Evolutionary conservation across 495 filamentous ascomycete genomes (phyloP).

Genomic region (Aspergillus egyptiacus): DNA sequence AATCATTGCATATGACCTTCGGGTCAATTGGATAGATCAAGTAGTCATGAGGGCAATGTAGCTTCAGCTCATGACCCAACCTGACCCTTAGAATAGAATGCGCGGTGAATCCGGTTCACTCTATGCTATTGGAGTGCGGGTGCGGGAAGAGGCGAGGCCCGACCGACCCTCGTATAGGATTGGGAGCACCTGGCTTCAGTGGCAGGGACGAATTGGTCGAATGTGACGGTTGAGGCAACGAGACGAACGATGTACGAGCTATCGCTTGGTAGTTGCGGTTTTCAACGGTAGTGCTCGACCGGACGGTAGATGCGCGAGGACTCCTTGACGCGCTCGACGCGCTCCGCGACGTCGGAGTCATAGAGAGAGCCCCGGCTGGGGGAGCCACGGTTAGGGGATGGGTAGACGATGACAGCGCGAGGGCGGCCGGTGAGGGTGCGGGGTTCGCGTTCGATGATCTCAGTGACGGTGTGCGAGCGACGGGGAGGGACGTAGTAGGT

Average conservation of each 20-base stretch:
- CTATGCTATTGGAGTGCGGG: no score
- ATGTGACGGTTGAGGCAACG: background rate
- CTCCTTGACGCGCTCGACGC: constrained; percentile 31
- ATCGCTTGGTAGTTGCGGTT: background rate
- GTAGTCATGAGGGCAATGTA: constrained; percentile 1
- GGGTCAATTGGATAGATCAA: background rate
- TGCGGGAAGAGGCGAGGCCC: background rate
- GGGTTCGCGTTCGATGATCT: constrained; percentile 39
- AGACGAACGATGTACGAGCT: no score
- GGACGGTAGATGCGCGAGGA: constrained; percentile 27
- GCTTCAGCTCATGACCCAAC: constrained; percentile 1
- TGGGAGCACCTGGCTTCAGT: constrained; percentile 8
- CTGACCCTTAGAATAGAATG: constrained; percentile 5
- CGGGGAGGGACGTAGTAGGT: constrained; percentile 36
- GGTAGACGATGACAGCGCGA: constrained; percentile 35
- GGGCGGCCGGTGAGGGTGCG: constrained; percentile 22
- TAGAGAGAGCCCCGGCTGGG: constrained; percentile 42
- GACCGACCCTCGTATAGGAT: background rate
- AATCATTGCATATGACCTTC: background rate
- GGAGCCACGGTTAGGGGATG: constrained; percentile 27
- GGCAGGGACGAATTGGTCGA: constrained; percentile 3
- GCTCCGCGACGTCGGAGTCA: constrained; percentile 32
- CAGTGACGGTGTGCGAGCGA: constrained; percentile 18
- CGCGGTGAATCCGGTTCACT: constrained; percentile 11
- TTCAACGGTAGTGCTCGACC: constrained; percentile 32